Evolutionary conservation across 305 asterid genomes (phyloP).

Genomic region (Rubia tinctorum): DNA sequence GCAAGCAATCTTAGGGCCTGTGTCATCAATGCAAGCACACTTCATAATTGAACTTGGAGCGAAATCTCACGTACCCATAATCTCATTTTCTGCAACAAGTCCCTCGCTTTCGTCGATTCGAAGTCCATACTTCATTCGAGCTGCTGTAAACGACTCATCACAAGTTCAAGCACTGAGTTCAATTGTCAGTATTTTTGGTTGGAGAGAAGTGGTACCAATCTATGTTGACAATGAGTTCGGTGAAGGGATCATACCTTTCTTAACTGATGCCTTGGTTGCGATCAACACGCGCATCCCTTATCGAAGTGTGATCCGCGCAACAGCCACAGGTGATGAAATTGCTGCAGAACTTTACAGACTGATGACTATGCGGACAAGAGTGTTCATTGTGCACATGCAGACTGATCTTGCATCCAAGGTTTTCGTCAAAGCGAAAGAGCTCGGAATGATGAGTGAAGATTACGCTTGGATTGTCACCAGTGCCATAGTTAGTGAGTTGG

Average conservation of each 20-base stretch:
- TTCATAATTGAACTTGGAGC: conserved; percentile 44
- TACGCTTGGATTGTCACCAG: conserved; percentile 56
- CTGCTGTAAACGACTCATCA: conserved; percentile 41
- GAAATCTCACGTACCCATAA: conserved; percentile 48
- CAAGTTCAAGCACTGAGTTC: conserved; percentile 47
- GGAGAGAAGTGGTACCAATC: conserved; percentile 50
- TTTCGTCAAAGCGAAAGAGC: conserved; percentile 30
- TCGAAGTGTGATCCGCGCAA: conserved; percentile 38
- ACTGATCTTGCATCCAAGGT: conserved; percentile 36
- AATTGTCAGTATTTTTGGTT: conserved; percentile 43
- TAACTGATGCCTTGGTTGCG: conserved; percentile 40
- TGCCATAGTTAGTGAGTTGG: conserved; percentile 29
- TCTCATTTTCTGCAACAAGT: conserved; percentile 55
- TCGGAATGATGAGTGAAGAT: conserved; percentile 42
- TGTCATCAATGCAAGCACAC: conserved; percentile 37
- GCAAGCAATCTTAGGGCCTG: conserved; percentile 51
- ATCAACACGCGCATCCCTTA: conserved; percentile 38
- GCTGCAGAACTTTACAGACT: conserved; percentile 42
- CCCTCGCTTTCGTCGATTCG: conserved; percentile 40
- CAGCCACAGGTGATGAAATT: conserved; percentile 40
- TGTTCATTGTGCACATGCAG: conserved; percentile 42
- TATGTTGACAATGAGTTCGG: conserved; percentile 52
- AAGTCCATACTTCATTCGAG: conserved; percentile 43
- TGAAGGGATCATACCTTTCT: conserved; percentile 48
- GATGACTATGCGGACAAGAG: conserved; percentile 39